Conservation (phyloP, 2,329 filamentous ascomycete species). For the Aspergillus phoenicis region DNA sequence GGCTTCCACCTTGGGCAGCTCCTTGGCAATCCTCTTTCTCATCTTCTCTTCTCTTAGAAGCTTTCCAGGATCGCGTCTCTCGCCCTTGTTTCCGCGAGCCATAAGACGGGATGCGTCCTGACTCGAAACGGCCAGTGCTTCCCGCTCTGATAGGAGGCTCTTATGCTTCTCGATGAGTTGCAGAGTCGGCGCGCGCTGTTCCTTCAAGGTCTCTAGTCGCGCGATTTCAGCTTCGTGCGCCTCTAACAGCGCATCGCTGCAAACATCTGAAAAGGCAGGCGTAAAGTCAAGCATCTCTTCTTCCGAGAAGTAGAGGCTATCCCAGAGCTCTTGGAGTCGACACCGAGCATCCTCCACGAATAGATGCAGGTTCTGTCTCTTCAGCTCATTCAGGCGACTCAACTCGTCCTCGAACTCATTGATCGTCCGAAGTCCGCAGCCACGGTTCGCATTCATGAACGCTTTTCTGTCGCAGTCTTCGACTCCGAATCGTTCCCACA, state of each 20-base stretch:
- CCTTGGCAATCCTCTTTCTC: slow-evolving; percentile 95
- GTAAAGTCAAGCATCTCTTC: slow-evolving; percentile 99
- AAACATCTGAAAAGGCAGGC: slow-evolving; percentile 94
- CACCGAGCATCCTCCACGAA: slow-evolving; percentile 94
- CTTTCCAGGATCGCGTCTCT: slow-evolving; percentile 91
- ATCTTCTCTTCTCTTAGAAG: slow-evolving; percentile 96
- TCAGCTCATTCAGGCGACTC: slow-evolving; percentile 81
- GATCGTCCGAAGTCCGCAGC: slow-evolving; percentile 86
- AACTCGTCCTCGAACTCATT: slow-evolving; percentile 97
- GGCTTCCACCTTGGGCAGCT: slow-evolving; percentile 84
- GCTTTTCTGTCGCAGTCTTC: slow-evolving; percentile 80
- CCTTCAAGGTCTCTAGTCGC: slow-evolving; percentile 76
- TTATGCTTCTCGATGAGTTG: slow-evolving; percentile 81
- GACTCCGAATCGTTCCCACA: slow-evolving; percentile 87
- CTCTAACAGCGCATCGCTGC: slow-evolving; percentile 91
- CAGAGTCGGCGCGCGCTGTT: slow-evolving; percentile 83
- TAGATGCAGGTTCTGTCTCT: slow-evolving; percentile 89
- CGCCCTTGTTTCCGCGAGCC: slow-evolving; percentile 87
- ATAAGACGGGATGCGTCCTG: slow-evolving; percentile 94
- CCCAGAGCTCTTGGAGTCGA: slow-evolving; percentile 93
- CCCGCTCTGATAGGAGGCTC: slow-evolving; percentile 78
- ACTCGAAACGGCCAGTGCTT: slow-evolving; percentile 85
- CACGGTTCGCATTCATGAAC: slow-evolving; percentile 84
- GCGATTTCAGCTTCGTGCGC: slow-evolving; percentile 91
- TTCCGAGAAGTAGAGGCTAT: slow-evolving; percentile 88